Evolutionary conservation across 176 grass and related monocot species (phyloP), one percentile per base, ranked within the genome.

Genomic region (Phoenix roebelenii): DNA sequence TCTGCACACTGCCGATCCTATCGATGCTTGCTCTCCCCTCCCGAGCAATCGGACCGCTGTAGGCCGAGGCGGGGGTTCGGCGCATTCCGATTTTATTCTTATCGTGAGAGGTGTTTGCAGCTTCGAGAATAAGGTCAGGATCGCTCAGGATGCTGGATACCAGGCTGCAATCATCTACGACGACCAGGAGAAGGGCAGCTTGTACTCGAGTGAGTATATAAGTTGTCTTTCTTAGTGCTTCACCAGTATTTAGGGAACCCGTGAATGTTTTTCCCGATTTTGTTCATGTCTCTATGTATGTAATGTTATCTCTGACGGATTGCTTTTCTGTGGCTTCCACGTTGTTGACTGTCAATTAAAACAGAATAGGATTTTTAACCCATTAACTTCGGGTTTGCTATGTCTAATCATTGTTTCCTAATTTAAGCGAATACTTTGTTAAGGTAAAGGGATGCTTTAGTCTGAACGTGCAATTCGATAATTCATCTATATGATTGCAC

Each of bases 121-220:
- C 73, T 95, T 95, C 35, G 81, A 89, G 60, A 78, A 76, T 30
- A 95, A 95, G 76, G 85, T 95, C 16, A 74, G 71, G 54, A 25
- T 6, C 44, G 89, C 89, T 16, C 89, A 95, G 69, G 68, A 49
- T 61, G 84, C 58, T 49, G 89, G 81, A 4, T 95, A 82, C 53
- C 81, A 74, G 16, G 81, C 85, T 17, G 78, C 85, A 4, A 57
- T 95, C 62, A 86, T 95, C 63, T 82, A 85, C 32, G 81, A 95
- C 39, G 88, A 92, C 49, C 76, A 78, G 59, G 88, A 92, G 19
- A 92, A 83, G 71, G 60, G 73, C 58, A 87, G 83, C 78, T 77
- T 92, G 26, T 92, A 87, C 80, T 87, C 88, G 9, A 92, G 88
- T 92, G 57, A 84, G 83, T 76, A 9, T 3, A 55, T 55, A 53